These are phyloP conservation scores for Golubevia sp. DNA, from an alignment of 1,284 basidiomycete species.

Conservation along the genomic window DNA sequence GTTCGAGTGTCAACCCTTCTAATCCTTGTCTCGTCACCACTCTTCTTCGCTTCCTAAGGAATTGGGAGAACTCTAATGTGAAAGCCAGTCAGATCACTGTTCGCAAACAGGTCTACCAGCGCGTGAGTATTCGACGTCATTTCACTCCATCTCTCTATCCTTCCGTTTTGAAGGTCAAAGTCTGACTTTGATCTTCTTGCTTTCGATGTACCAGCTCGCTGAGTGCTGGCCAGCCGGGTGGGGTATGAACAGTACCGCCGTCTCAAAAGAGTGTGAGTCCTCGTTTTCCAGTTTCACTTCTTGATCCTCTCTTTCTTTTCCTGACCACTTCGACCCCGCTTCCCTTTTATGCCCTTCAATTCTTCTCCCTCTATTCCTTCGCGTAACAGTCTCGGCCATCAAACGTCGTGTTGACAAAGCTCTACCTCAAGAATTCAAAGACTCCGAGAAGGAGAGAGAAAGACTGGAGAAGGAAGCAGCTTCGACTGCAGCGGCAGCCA, in stretches of 20 bases:
- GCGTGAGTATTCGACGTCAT: constrained; percentile 4
- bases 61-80: constrained; percentile 44
- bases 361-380: background rate
- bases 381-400: no score
- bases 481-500: no score
- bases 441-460: no score
- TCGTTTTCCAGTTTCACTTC: background rate
- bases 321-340: background rate
- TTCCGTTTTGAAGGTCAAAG: background rate
- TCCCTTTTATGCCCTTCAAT: background rate
- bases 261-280: background rate
- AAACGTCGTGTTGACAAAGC: no score
- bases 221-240: background rate
- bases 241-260: background rate
- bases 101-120: constrained; percentile 51
- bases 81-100: constrained; percentile 51
- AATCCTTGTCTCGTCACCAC: constrained; percentile 1
- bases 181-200: background rate
- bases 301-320: background rate
- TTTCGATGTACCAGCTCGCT: background rate
- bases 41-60: constrained; percentile 7
- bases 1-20: background rate
- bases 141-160: no score
- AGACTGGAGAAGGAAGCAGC: no score
- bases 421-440: no score